A percentile compares a stretch with the other conserved stretches of the same genome.
These are phyloP conservation scores for Ustilago hordei DNA, from an alignment of 1,284 basidiomycete genomes.

Conservation along the genomic window DNA sequence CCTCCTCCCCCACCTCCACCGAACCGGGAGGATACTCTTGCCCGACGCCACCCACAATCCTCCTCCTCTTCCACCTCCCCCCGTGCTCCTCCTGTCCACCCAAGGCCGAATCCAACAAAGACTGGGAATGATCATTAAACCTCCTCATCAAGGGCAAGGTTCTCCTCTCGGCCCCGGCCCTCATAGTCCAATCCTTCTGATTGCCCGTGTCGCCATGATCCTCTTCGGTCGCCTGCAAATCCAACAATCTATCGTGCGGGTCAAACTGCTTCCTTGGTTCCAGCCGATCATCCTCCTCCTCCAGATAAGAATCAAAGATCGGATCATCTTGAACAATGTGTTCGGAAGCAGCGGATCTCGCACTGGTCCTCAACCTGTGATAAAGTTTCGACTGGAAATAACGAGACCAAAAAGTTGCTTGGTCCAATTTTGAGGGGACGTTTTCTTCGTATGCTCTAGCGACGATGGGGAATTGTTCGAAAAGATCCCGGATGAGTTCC, in stretches of 20 bases:
- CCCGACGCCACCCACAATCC: slow-evolving; percentile 61
- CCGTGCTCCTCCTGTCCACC: slow-evolving; percentile 53
- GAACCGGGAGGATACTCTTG: slow-evolving; percentile 56
- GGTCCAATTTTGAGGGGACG: slow-evolving; percentile 87
- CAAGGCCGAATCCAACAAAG: slow-evolving; percentile 77
- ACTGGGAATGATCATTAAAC: slow-evolving; percentile 96
- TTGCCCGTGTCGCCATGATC: slow-evolving; percentile 94
- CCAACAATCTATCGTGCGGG: slow-evolving; percentile 81
- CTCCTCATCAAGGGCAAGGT: slow-evolving; percentile 92
- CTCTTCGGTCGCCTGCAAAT: slow-evolving; percentile 87
- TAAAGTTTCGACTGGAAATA: slow-evolving; percentile 96
- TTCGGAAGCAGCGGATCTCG: slow-evolving; percentile 84
- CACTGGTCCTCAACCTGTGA: slow-evolving; percentile 91
- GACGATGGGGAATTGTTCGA: slow-evolving; percentile 96
- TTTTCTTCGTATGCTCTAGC: slow-evolving; percentile 91
- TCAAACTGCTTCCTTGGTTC: slow-evolving; percentile 81
- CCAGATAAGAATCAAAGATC: slow-evolving; percentile 94
- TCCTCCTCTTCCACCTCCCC: slow-evolving; percentile 39
- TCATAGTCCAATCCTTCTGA: slow-evolving; percentile 92
- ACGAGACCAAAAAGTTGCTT: slow-evolving; percentile 93
- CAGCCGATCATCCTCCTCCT: slow-evolving; percentile 90
- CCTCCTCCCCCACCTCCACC: slow-evolving; percentile 16
- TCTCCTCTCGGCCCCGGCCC: slow-evolving; percentile 86
- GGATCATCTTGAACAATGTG: slow-evolving; percentile 89
- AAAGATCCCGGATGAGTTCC: slow-evolving; percentile 92